Evolutionary conservation across 2,329 filamentous ascomycete genomes (phyloP), one percentile per base, ranked within the genome.

Genomic region (Sporothrix variecibatus): DNA sequence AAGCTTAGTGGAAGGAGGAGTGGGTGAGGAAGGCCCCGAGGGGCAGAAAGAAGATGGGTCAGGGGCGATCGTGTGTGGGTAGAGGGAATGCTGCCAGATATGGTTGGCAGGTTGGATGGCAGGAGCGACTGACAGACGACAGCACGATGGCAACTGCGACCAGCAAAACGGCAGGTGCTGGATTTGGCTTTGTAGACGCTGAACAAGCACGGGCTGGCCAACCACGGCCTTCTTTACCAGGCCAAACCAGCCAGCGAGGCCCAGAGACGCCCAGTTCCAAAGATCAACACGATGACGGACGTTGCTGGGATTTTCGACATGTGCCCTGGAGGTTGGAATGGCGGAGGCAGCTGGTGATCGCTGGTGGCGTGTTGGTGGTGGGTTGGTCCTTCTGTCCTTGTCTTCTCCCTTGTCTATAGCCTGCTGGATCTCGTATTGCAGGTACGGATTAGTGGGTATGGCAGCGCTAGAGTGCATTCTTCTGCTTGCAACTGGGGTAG

Each of bases 1-100:
- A 69, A 53, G 65, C 65, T 51, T 51, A 69, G 43, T 69, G 38
- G n/a, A 49, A 49, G 64, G 64, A n/a, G 46, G 17, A 26, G 67
- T 15, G 67, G 23, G 64, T 31, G 64, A 67, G 40, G 64, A 31
- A 46, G 38, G 64, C 40, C 40, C 65, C 6, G 65, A 51, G 40
- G 65, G 15, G 43, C 43, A 12, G 46, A n/a, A 68, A 12, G 46
- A n/a, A 68, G 43, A 43, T 34, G 62, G 51, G 62, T 23, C 58
- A 64, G 62, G 62, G 64, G 40, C 40, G 40, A 51, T 51, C 62
- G 34, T 65, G 62, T 65, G 62, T 65, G 62, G 62, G 40, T 20
- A 28, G 38, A 43, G 62, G 64, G 43, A 68, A 68, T 68, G 43
- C 26, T 68, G 43, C 43, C n/a, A n/a, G n/a, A n/a, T n/a, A n/a